Evolutionary conservation across 1,139 yeast species (phyloP).

Genomic region (Diutina mesorugosa): DNA sequence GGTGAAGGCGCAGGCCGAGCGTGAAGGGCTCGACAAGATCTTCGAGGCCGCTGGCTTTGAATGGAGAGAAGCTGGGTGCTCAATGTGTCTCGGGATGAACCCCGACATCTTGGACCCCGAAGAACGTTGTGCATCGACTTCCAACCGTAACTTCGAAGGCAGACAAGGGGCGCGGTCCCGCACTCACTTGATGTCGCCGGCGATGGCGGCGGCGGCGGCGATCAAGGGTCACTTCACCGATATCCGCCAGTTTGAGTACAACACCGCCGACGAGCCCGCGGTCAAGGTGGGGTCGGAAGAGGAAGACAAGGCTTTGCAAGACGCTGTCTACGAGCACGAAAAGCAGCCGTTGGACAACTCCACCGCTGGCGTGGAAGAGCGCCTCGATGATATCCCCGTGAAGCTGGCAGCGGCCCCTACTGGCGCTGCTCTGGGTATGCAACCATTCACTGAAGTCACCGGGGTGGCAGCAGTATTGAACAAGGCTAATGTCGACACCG

Average conservation of each 20-base stretch:
- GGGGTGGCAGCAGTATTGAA: constrained; percentile 91
- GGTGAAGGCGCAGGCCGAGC: constrained; percentile 85
- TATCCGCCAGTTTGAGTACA: constrained; percentile 67
- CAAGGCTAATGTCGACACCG: constrained; percentile 93
- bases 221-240: constrained; percentile 84
- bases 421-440: constrained; percentile 38
- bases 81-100: constrained; percentile 99
- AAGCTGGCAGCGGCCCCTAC: neutral
- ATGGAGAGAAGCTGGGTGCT: constrained; percentile 99
- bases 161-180: constrained; percentile 97
- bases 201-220: constrained; percentile 99
- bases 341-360: constrained; percentile 37
- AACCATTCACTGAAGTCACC: constrained; percentile 59
- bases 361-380: constrained; percentile 28
- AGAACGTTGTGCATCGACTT: constrained; percentile 97
- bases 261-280: constrained; percentile 46
- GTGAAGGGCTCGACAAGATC: constrained; percentile 85
- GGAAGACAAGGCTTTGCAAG: constrained; percentile 47
- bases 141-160: constrained; percentile 97
- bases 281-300: constrained; percentile 39
- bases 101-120: constrained; percentile 91
- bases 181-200: constrained; percentile 96
- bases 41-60: constrained; percentile 88
- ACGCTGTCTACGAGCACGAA: constrained; percentile 60
- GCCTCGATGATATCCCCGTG: constrained; percentile 43